These are phyloP conservation scores for Pseudopithomyces chartarum DNA, from an alignment of 2,329 filamentous ascomycete genomes.

Conservation along the genomic window DNA sequence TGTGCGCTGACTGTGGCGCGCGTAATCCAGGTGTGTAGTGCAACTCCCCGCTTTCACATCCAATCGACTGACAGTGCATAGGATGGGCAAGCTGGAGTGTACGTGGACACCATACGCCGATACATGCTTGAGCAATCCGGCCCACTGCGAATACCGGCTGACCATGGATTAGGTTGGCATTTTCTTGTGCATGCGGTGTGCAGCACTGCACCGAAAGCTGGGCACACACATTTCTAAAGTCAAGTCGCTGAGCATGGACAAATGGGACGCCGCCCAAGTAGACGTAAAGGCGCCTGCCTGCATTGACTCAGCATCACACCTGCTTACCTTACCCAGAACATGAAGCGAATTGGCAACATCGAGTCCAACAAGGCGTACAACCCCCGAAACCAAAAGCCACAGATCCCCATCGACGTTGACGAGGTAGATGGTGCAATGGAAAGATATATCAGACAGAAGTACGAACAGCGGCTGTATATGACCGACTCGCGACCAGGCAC, in stretches of 20 bases:
- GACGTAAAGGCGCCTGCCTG: slow-evolving; percentile 67
- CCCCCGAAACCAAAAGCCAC: slow-evolving; percentile 77
- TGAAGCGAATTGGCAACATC: slow-evolving; percentile 89
- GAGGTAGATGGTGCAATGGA: slow-evolving; percentile 95
- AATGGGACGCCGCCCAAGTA: slow-evolving; percentile 93
- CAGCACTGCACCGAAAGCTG: slow-evolving; percentile 90
- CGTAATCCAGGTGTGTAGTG: slow-evolving; percentile 80
- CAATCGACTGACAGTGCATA: slow-evolving; percentile 50
- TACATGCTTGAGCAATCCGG: background rate
- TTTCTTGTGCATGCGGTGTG: slow-evolving; percentile 98
- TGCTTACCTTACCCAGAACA: slow-evolving; percentile 65
- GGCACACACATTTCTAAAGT: slow-evolving; percentile 98
- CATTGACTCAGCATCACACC: background rate
- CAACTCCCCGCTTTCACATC: background rate
- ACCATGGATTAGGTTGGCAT: slow-evolving; percentile 73
- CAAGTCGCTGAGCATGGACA: slow-evolving; percentile 98
- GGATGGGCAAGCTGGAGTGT: slow-evolving; percentile 98
- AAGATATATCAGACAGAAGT: slow-evolving; percentile 92
- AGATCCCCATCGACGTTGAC: slow-evolving; percentile 87
- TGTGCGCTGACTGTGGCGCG: slow-evolving; percentile 90
- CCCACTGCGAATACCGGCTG: slow-evolving; percentile 17
- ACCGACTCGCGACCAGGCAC: slow-evolving; percentile 46
- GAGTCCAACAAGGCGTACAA: slow-evolving; percentile 90
- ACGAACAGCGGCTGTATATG: slow-evolving; percentile 68
- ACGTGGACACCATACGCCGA: slow-evolving; percentile 49